A percentile compares a stretch with the other conserved stretches of the same genome.
phyloP scores from a whole-genome alignment of 257 asterid genomes.

The Linderniella brevidens region DNA sequence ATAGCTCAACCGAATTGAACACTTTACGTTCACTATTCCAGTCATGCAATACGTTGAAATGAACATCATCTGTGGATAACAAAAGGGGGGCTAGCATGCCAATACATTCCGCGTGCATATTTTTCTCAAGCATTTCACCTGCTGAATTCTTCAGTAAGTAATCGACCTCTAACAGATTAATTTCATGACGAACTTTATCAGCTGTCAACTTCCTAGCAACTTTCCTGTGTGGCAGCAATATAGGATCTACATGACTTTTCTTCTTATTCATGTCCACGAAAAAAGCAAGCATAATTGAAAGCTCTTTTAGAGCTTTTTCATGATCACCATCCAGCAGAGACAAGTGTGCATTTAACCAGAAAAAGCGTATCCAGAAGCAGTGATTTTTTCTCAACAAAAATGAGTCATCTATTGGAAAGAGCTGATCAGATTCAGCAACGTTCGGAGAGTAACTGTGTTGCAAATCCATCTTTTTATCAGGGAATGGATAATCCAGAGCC shows the following conservation, averaged over 20 bases:
- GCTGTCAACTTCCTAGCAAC: constrained; percentile 35
- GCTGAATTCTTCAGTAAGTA: constrained; percentile 57
- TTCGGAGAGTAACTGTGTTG: constrained; percentile 16
- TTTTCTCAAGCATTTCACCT: constrained; percentile 52
- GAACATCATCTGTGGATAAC: constrained; percentile 39
- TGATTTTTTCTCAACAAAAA: constrained; percentile 27
- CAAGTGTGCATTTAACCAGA: constrained; percentile 78
- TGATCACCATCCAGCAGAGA: constrained; percentile 66
- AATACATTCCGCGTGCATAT: constrained; percentile 56
- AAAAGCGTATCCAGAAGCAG: constrained; percentile 84
- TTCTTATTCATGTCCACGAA: constrained; percentile 31
- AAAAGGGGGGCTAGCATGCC: constrained; percentile 66
- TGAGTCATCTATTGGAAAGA: constrained; percentile 14
- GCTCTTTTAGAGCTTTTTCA: constrained; percentile 56
- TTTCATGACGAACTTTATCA: constrained; percentile 58
- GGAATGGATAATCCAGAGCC: constrained; percentile 53
- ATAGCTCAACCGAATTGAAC: constrained; percentile 52
- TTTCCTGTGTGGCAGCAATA: constrained; percentile 76
- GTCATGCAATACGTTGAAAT: constrained; percentile 37
- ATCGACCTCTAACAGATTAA: constrained; percentile 66
- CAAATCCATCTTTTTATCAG: constrained; percentile 18
- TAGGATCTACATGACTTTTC: constrained; percentile 24
- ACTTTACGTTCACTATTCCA: constrained; percentile 38
- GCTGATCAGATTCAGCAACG: constrained; percentile 19
- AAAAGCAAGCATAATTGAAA: constrained; percentile 46